phyloP scores from a whole-genome alignment of 139 green algal species.

The Coccomyxa sp. region DNA sequence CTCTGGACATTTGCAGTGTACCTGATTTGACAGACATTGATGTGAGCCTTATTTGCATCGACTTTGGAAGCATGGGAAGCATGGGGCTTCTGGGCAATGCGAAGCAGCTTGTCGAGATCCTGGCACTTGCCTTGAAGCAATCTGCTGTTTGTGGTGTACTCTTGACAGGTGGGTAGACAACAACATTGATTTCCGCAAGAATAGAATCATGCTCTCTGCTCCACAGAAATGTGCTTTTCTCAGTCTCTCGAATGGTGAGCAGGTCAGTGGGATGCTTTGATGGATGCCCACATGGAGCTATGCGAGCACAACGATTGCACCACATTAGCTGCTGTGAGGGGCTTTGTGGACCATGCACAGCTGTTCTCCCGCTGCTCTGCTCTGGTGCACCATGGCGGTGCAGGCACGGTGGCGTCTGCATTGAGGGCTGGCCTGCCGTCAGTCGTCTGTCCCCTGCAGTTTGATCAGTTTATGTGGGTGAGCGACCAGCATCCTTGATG shows the following conservation, averaged over 20 bases:
- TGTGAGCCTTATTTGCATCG: slow-evolving; percentile 8
- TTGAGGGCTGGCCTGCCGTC: slow-evolving; percentile 33
- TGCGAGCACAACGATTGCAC: background rate
- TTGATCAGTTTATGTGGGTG: slow-evolving; percentile 57
- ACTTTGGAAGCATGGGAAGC: slow-evolving; percentile 54
- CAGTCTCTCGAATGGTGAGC: background rate
- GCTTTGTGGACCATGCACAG: slow-evolving; percentile 33
- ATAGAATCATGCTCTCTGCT: background rate
- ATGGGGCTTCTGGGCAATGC: slow-evolving; percentile 52
- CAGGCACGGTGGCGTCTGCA: slow-evolving; percentile 39
- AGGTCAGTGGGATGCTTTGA: slow-evolving; percentile 29
- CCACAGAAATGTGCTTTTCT: slow-evolving; percentile 1
- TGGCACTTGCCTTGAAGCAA: slow-evolving; percentile 22
- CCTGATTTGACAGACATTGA: background rate
- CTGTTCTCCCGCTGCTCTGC: slow-evolving; percentile 39
- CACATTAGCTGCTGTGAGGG: background rate
- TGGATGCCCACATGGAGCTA: slow-evolving; percentile 6
- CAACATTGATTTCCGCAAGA: background rate
- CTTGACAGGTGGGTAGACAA: slow-evolving; percentile 21
- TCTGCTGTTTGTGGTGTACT: slow-evolving; percentile 22
- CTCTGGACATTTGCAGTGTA: background rate
- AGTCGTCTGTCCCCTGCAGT: slow-evolving; percentile 54
- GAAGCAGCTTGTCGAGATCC: slow-evolving; percentile 18
- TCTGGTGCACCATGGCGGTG: slow-evolving; percentile 55
- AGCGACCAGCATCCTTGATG: background rate